Base-by-base conservation (phyloP, 306 rosid genomes). In the Lathyrus tuberosus region DNA sequence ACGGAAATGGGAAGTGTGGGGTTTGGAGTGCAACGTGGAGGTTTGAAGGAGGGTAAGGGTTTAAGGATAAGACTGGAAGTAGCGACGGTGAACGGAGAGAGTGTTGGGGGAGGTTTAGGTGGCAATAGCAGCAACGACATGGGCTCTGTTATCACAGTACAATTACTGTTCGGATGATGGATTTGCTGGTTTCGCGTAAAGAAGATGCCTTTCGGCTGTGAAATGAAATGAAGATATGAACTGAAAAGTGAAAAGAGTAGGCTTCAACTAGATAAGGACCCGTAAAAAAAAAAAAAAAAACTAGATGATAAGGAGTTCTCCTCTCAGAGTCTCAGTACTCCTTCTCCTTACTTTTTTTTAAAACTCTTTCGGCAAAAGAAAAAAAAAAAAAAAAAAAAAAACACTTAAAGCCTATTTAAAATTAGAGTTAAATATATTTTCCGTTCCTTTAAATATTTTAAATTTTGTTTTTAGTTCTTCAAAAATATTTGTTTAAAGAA, bases 1-100 rank as follows among this genome's bases (percentile, higher is more conserved):
- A 69, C 16, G 78, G 86, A 60, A 52, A 78, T 42, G 76, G 87
- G 53, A 62, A 75, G 71, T 13, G 79, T 17, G 62, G 82, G 69
- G 71, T 83, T 88, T 16, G 72, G 40, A 69, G 90, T 8, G 11
- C 79, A 8, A 3, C 71, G 85, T 15, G 67, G 63, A 8, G 80
- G 75, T 49, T 82, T 62, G 67, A 76, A 43, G 65, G 74, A 49
- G n/a, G 82, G 51, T 11, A 77, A 52, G 12, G 84, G 84, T 37
- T 65, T 64, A 6, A 71, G 69, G 15, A 66, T 59, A 40, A 47
- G 13, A n/a, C 53, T 12, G 44, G 78, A 3, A 15, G 73, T 44
- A 11, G 66, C 62, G 31, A 17, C 33, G 7, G 65, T 0, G 75
- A 63, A 70, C 41, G 80, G 65, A 64, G 81, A 57, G 56, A 54